Evolutionary conservation across 768 basidiomycete species (phyloP).

Genomic region (Hypholoma sublateritium): DNA sequence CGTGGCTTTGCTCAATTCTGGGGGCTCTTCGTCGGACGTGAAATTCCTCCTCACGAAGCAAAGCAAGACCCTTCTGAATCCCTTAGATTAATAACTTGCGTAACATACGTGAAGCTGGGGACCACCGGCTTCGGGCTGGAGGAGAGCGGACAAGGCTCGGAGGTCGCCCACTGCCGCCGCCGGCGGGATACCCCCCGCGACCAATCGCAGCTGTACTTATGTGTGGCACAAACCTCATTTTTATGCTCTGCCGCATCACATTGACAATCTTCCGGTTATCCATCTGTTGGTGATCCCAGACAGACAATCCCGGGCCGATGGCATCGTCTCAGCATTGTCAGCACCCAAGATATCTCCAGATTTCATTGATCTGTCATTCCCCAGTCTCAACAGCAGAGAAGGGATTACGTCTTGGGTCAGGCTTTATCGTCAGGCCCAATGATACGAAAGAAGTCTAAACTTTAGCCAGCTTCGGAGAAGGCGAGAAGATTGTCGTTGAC

Average conservation of each 20-base stretch:
- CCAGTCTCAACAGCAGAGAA: neutral
- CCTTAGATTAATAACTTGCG: no score
- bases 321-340: neutral
- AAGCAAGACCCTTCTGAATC: no score
- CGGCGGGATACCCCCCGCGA: neutral
- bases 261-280: neutral
- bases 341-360: neutral
- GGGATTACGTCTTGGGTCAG: neutral
- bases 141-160: neutral
- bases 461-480: neutral
- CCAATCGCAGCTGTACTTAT: neutral
- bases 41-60: no score
- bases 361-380: conserved; percentile 2
- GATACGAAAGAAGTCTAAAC: neutral
- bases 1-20: no score
- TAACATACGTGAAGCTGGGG: no score
- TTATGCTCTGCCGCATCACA: neutral
- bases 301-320: neutral
- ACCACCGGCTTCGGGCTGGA: neutral
- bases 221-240: no score
- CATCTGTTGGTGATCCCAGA: neutral
- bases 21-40: no score
- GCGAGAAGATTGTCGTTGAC: neutral
- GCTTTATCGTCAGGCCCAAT: neutral
- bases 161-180: neutral